A percentile compares a stretch with the other conserved stretches of the same genome.
phyloP scores from a whole-genome alignment of 1,284 basidiomycete species.

The Cystobasidium pallidum region DNA sequence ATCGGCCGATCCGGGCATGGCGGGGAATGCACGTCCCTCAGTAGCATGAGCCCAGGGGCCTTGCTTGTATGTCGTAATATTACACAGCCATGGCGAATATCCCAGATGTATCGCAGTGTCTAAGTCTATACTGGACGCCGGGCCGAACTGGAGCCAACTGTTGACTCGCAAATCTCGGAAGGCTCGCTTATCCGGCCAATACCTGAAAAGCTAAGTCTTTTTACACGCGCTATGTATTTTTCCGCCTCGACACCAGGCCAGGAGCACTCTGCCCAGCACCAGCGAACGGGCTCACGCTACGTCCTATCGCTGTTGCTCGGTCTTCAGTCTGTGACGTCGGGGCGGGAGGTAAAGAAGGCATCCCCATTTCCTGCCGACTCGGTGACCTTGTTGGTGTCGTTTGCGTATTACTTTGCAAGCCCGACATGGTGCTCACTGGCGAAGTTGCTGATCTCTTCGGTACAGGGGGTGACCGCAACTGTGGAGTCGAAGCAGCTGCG shows the following conservation, averaged over 20 bases:
- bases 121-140: no score
- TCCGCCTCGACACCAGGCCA: conserved; percentile 26
- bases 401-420: not conserved
- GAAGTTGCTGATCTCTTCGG: conserved; percentile 43
- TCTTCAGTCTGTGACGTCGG: conserved; percentile 1
- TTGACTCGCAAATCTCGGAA: no score
- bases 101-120: no score
- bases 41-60: not conserved
- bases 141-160: no score
- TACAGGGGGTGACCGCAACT: conserved; percentile 29
- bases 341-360: conserved; percentile 3
- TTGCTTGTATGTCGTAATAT: not conserved
- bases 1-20: not conserved
- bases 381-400: conserved; percentile 18
- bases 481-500: conserved; percentile 27
- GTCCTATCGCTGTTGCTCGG: not conserved
- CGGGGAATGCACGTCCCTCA: not conserved
- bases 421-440: conserved; percentile 6
- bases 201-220: not conserved
- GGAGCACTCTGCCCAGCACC: conserved; percentile 18
- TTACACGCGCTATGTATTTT: conserved; percentile 1
- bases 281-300: conserved; percentile 19
- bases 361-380: not conserved
- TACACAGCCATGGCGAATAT: not conserved
- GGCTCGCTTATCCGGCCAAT: not conserved